These are phyloP conservation scores for Sporothrix inflata DNA, from an alignment of 2,329 filamentous ascomycete genomes.

Conservation along the genomic window DNA sequence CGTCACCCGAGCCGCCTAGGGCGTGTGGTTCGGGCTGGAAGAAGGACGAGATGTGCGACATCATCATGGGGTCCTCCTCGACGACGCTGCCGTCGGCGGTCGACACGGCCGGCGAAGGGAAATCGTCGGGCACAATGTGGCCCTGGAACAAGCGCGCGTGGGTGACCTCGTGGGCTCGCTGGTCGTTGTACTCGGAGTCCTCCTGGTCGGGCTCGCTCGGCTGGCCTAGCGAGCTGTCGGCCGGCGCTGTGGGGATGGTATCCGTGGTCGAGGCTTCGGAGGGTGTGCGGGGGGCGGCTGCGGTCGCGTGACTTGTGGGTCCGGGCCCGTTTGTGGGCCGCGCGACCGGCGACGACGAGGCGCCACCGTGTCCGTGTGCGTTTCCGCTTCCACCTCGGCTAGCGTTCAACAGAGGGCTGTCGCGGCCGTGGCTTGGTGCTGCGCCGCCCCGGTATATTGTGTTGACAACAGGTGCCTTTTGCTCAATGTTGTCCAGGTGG, in stretches of 20 bases:
- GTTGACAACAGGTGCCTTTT: conserved; percentile 32
- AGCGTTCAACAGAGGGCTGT: background rate
- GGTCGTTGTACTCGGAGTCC: conserved; percentile 67
- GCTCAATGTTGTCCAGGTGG: conserved; percentile 65
- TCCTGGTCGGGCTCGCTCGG: conserved; percentile 46
- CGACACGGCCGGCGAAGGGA: conserved; percentile 75
- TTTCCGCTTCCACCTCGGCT: background rate
- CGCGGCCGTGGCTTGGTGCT: background rate
- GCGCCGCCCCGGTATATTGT: conserved; percentile 20
- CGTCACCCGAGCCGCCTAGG: conserved; percentile 83
- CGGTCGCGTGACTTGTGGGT: background rate
- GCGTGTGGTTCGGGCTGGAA: conserved; percentile 71
- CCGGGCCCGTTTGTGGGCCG: background rate
- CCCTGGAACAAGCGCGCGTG: conserved; percentile 90
- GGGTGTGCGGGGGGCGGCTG: background rate
- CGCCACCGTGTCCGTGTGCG: background rate
- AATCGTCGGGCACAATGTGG: conserved; percentile 93
- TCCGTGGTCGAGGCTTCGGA: conserved; percentile 6
- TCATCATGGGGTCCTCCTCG: conserved; percentile 80
- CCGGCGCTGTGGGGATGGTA: background rate
- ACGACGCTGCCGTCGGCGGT: conserved; percentile 66
- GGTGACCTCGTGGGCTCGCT: conserved; percentile 84
- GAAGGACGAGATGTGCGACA: conserved; percentile 78
- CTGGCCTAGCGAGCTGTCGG: background rate
- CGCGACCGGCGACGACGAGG: background rate